Evolutionary conservation across 805 yeast species (phyloP), one percentile per base, ranked within the genome.

Genomic region (Candida germanica): DNA sequence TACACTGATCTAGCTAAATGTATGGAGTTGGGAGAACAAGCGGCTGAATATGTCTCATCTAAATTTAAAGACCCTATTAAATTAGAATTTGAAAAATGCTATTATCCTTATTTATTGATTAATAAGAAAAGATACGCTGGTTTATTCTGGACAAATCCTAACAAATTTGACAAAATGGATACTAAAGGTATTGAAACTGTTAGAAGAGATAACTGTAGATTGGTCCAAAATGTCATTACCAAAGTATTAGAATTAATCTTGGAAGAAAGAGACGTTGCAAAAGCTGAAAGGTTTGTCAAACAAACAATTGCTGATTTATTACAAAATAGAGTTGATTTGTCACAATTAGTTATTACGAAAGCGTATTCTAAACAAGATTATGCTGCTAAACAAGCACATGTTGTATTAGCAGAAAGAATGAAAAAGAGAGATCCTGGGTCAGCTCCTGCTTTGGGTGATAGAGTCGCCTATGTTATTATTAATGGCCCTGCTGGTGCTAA

Each of bases 141-240:
- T 0, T 68, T 93, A 29, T 91, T 81, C 55, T 93, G 98, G 98
- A 93, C 98, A 0, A 75, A 77, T 31, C 83, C 97, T 0, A 79
- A 86, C n/a, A 87, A 86, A 46, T 87, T 77, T 51, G 98, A 94
- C 59, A 93, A 93, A 62, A 83, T 93, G 88, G 99, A 93, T 58
- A 91, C 97, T 22, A 93, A 93, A 55, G 99, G 99, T 59, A 83
- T 93, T 43, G 99, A 95, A 53, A 93, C 98, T 0, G 99, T 93
- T 28, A 80, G 99, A 60, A 80, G 99, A 70, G 99, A 93, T 56
- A 94, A 95, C 47, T 93, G 99, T 61, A 77, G 95, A 27, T 66
- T 93, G 47, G 98, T 94, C 3, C 96, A 89, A 49, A 83, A 86
- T 52, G 98, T 94, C 13, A 86, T 93, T 61, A 94, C 96, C 14